Conservation (phyloP, 148 eudicot species). For the Cornus controversa region DNA sequence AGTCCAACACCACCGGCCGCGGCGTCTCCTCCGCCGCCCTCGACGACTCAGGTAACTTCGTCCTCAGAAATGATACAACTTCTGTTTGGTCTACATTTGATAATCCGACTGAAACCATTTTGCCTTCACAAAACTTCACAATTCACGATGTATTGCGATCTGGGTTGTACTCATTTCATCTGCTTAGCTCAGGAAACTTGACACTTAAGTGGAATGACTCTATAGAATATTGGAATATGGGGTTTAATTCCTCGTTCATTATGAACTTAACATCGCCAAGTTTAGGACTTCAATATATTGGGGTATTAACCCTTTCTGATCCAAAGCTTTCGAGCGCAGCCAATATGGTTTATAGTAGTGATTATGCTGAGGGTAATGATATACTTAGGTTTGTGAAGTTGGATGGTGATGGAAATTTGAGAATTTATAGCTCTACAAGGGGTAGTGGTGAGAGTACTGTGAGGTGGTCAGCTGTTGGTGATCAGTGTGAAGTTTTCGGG, state of each 20-base stretch:
- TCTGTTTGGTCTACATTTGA: slow-evolving; percentile 72
- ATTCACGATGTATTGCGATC: slow-evolving; percentile 31
- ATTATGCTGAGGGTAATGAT: slow-evolving; percentile 55
- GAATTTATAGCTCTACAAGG: slow-evolving; percentile 52
- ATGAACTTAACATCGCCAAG: slow-evolving; percentile 48
- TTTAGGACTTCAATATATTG: slow-evolving; percentile 40
- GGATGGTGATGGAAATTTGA: slow-evolving; percentile 79
- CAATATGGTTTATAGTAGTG: slow-evolving; percentile 58
- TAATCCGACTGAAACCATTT: slow-evolving; percentile 60
- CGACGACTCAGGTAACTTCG: slow-evolving; percentile 58
- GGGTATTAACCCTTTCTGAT: slow-evolving; percentile 52
- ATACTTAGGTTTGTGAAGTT: slow-evolving; percentile 55
- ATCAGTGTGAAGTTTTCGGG: slow-evolving; percentile 83
- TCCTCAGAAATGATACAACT: slow-evolving; percentile 42
- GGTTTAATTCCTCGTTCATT: slow-evolving; percentile 56
- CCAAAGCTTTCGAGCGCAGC: slow-evolving; percentile 21
- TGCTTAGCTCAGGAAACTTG: slow-evolving; percentile 48
- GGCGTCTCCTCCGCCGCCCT: slow-evolving; percentile 52
- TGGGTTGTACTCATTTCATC: slow-evolving; percentile 58
- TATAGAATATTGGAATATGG: slow-evolving; percentile 50
- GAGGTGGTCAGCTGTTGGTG: slow-evolving; percentile 75
- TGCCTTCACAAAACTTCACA: slow-evolving; percentile 54
- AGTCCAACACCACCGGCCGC: slow-evolving; percentile 45
- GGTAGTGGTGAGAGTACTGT: slow-evolving; percentile 31
- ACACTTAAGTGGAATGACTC: slow-evolving; percentile 60